phyloP scores from a whole-genome alignment of 2,329 filamentous ascomycete genomes.

The Fusarium sp. region DNA sequence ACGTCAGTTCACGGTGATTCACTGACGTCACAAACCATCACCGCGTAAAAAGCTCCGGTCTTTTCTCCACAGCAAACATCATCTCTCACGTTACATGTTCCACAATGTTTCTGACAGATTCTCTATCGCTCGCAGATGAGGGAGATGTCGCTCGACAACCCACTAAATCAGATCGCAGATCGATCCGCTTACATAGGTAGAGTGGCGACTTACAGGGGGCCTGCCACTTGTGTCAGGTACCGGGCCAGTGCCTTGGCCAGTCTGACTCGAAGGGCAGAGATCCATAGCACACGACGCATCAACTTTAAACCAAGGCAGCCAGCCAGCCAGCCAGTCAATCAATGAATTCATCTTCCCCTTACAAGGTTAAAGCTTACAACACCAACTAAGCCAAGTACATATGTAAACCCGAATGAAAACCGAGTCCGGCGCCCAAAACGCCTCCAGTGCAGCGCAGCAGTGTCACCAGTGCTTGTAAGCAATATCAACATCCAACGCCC shows the following conservation, averaged over 20 bases:
- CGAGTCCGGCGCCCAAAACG: slow-evolving; percentile 38
- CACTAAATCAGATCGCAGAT: slow-evolving; percentile 21
- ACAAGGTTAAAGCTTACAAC: slow-evolving; percentile 9
- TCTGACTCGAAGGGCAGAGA: slow-evolving; percentile 9
- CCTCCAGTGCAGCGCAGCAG: slow-evolving; percentile 10
- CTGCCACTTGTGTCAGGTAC: slow-evolving; percentile 16
- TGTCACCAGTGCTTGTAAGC: slow-evolving; percentile 16
- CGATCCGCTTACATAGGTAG: slow-evolving; percentile 8
- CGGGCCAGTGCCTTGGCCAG: slow-evolving; percentile 22
- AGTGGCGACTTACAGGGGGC: slow-evolving; percentile 14
- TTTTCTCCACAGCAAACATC: slow-evolving; percentile 37
- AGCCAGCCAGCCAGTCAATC: slow-evolving; percentile 5
- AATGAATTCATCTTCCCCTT: not conserved
- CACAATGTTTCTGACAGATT: slow-evolving; percentile 28
- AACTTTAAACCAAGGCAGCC: slow-evolving; percentile 14
- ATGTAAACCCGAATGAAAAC: slow-evolving; percentile 25
- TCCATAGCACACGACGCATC: slow-evolving; percentile 16
- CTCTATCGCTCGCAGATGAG: not conserved
- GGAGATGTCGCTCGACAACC: slow-evolving; percentile 4
- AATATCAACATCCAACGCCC: slow-evolving; percentile 38
- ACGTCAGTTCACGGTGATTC: slow-evolving; percentile 37
- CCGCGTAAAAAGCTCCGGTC: slow-evolving; percentile 35
- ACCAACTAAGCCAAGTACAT: slow-evolving; percentile 1
- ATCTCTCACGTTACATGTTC: slow-evolving; percentile 3
- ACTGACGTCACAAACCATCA: slow-evolving; percentile 44